These are phyloP conservation scores for Breviolum minutum DNA, from an alignment of 73 alveolate genomes.

Conservation along the genomic window DNA sequence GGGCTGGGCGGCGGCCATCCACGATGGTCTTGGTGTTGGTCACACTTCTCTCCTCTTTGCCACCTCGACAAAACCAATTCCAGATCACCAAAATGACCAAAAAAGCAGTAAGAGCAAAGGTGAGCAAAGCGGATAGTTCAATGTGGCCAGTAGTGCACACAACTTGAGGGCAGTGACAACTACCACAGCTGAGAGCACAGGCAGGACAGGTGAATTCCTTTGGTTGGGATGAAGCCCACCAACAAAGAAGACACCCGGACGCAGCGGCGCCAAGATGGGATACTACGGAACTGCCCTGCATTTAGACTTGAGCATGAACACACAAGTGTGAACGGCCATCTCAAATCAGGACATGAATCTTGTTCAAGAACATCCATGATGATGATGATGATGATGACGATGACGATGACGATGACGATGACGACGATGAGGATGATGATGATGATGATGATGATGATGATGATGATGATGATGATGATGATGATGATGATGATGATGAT, in stretches of 20 bases:
- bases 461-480: too few relatives aligned
- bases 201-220: not conserved
- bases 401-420: too few relatives aligned
- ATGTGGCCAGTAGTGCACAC: slow-evolving; percentile 12
- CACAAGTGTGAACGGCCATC: too few relatives aligned
- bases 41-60: too few relatives aligned
- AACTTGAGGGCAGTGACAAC: not conserved
- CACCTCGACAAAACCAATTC: not conserved
- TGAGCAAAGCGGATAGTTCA: not conserved
- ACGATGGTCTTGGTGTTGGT: not conserved
- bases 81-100: not conserved
- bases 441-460: too few relatives aligned
- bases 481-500: too few relatives aligned
- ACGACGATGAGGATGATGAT: too few relatives aligned
- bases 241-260: not conserved
- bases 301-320: slow-evolving; percentile 2
- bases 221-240: not conserved
- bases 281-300: not conserved
- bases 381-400: too few relatives aligned
- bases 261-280: not conserved
- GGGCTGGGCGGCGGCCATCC: slow-evolving; percentile 55
- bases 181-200: not conserved
- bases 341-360: too few relatives aligned
- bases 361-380: too few relatives aligned
- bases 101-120: not conserved